phyloP scores from a whole-genome alignment of 805 yeast species.

The Yarrowia sp. region DNA sequence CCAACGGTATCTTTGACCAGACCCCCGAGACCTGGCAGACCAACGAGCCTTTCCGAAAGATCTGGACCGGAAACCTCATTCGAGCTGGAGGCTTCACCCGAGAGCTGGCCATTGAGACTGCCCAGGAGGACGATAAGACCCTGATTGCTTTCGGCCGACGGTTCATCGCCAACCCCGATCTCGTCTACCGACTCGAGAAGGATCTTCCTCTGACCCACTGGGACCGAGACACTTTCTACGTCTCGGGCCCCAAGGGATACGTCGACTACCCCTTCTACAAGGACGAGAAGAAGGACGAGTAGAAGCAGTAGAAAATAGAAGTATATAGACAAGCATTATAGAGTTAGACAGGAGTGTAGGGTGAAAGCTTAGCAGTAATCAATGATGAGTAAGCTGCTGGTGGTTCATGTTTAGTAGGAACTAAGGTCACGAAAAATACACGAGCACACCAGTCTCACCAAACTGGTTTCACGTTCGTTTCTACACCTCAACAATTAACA shows the following conservation, averaged over 20 bases:
- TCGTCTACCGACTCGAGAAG: constrained; percentile 55
- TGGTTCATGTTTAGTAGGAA: no score
- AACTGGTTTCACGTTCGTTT: no score
- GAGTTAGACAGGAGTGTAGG: neutral
- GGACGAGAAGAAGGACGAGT: constrained; percentile 5
- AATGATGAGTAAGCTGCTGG: no score
- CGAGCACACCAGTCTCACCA: no score
- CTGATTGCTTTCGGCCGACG: constrained; percentile 57
- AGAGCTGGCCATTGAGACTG: constrained; percentile 43
- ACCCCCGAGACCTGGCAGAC: constrained; percentile 40
- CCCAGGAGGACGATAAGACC: constrained; percentile 44
- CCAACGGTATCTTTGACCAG: constrained; percentile 44
- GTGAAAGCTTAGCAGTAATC: no score
- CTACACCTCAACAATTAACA: no score
- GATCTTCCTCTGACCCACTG: constrained; percentile 55
- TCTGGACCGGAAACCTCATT: constrained; percentile 57
- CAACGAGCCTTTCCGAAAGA: constrained; percentile 46
- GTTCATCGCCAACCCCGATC: constrained; percentile 64
- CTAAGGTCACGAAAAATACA: no score
- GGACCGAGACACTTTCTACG: constrained; percentile 59
- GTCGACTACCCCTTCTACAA: constrained; percentile 52
- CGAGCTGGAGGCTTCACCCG: constrained; percentile 52
- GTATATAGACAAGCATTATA: constrained; percentile 6
- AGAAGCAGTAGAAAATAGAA: neutral
- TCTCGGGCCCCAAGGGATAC: constrained; percentile 53